Base-by-base conservation (phyloP, 2,329 filamentous ascomycete genomes). In the Clarireedia monteithiana region DNA sequence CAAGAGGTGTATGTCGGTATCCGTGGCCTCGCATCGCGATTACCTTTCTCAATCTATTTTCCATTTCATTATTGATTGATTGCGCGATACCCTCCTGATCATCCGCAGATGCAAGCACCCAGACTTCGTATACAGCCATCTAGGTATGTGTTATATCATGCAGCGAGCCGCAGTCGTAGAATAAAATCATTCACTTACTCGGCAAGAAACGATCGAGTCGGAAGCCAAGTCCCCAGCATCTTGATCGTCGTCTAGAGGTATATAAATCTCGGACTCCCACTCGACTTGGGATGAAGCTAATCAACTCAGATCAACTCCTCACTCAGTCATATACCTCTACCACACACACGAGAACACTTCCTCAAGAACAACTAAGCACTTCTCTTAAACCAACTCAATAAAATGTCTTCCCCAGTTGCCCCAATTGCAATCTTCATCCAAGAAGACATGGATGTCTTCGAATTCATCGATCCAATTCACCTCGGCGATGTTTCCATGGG, bases 231-330 rank as follows among this genome's bases (percentile, higher is more conserved):
- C 27, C 45, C 14, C n/a, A 12, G 14, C n/a, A 14, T 42, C 15
- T 42, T 26, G 27, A 42, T 34, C 40, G 36, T 26, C 12, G 4
- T 50, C 38, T 0, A 17, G 42, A 50, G 34, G 6, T 15, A 34
- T 55, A 55, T 55, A 55, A 50, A 55, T 34, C 27, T 39, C 17
- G 5, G 36, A 17, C 38, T 50, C 40, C 53, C 27, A 42, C 47
- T 44, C 9, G 24, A 50, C 27, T 36, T 12, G 36, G 44, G 38
- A 44, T 36, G 47, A 42, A 36, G 26, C 10, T 45, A 20, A 38
- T 44, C 53, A 44, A 54, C 6, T 42, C 45, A 55, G 39, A 27
- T 6, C 39, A 26, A 3, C 7, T 44, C 39, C 42, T 44, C 9
- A 26, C 44, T 36, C 23, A 20, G 42, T 36, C 26, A 34, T n/a